Base-by-base conservation (phyloP, 2,329 filamentous ascomycete genomes). In the Trichoderma sp. region DNA sequence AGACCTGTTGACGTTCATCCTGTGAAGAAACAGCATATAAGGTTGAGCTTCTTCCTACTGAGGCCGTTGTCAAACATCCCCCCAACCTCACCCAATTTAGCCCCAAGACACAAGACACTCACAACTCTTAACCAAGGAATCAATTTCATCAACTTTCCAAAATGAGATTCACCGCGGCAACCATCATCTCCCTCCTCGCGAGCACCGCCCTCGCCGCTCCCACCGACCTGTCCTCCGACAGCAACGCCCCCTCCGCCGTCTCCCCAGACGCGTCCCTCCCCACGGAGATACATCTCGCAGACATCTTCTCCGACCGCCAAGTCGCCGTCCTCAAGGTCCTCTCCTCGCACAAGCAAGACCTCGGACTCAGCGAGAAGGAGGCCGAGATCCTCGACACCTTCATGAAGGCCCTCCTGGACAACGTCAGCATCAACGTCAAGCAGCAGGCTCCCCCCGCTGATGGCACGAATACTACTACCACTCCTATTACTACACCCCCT, bases 181-280 rank as follows among this genome's bases (percentile, higher is more conserved):
- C 55, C 14, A 7, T 47, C 26, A 57, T 58, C 62, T 54, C 61
- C 24, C 19, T 60, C 56, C 45, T 65, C 9, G 63, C 47, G 30
- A 47, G 63, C 39, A 52, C 34, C 41, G 56, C 56, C 5, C 41
- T 64, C n/a, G 62, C 62, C 12, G 62, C 55, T 7, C 62, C 62
- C 17, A 30, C 62, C 0, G 60, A 54, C 15, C 43, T 34, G 48
- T 39, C 56, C 26, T 6, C 56, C 19, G 44, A 47, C 1, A 30
- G 44, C 5, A 51, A 43, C 5, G 14, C 58, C 17, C 21, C 21
- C 15, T n/a, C 26, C 45, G 47, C 52, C 21, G 55, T 63, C 41
- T 39, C 60, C 41, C 5, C 43, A 30, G 43, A 48, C 21, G 24
- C 61, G 3, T 17, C 50, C 5, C 10, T 55, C 7, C 19, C 51